Conservation (phyloP, 2,329 filamentous ascomycete species). For the Penicillium sp. region DNA sequence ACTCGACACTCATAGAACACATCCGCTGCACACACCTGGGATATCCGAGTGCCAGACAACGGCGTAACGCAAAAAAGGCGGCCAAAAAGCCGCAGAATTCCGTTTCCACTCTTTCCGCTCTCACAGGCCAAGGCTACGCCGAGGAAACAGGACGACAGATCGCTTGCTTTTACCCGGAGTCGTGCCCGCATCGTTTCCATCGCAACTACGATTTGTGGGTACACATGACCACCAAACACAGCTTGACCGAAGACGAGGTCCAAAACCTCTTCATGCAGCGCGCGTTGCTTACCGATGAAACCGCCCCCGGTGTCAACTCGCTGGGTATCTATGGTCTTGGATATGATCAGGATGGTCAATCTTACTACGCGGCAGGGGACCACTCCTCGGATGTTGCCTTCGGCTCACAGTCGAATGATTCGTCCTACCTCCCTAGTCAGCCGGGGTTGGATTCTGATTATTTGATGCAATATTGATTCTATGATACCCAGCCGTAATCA, state of each 20-base stretch:
- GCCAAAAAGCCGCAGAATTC: slow-evolving; percentile 13
- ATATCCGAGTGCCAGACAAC: slow-evolving; percentile 45
- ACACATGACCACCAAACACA: slow-evolving; percentile 52
- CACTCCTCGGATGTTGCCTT: slow-evolving; percentile 6
- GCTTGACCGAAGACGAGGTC: slow-evolving; percentile 38
- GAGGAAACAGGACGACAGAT: slow-evolving; percentile 50
- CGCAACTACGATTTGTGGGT: slow-evolving; percentile 57
- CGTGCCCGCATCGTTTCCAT: slow-evolving; percentile 55
- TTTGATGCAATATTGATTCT: slow-evolving; percentile 19
- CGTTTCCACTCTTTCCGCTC: slow-evolving; percentile 43
- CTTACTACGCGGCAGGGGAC: slow-evolving; percentile 9
- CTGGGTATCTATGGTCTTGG: slow-evolving; percentile 40
- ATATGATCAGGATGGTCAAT: slow-evolving; percentile 25
- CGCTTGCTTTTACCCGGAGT: slow-evolving; percentile 46
- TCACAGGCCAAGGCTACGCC: slow-evolving; percentile 58
- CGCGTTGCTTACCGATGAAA: slow-evolving; percentile 34
- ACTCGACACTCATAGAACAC: slow-evolving; percentile 77
- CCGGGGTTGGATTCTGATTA: slow-evolving; percentile 18
- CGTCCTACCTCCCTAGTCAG: neutral
- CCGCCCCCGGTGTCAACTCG: slow-evolving; percentile 24
- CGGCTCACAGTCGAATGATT: slow-evolving; percentile 6
- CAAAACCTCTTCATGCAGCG: slow-evolving; percentile 42
- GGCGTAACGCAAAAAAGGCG: slow-evolving; percentile 34
- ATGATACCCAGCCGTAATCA: slow-evolving; percentile 32
- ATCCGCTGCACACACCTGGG: slow-evolving; percentile 77